phyloP scores from a whole-genome alignment of 2,329 filamentous ascomycete species.

The Scolecobasidium constrictum region DNA sequence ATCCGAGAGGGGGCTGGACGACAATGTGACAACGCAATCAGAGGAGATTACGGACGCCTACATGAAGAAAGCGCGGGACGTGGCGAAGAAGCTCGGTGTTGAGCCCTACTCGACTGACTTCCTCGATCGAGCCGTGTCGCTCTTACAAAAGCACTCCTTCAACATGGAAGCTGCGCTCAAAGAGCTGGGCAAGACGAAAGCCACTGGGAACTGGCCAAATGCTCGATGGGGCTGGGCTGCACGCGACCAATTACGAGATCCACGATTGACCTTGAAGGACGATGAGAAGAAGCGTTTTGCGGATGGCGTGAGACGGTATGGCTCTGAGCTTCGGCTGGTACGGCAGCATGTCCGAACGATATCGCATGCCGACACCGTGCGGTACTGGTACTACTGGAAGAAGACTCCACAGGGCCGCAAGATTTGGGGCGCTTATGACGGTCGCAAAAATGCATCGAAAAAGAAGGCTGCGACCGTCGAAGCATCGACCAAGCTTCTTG shows the following conservation, averaged over 20 bases:
- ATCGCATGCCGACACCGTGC: slow-evolving; percentile 68
- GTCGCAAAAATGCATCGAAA: slow-evolving; percentile 73
- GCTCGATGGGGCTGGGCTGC: slow-evolving; percentile 49
- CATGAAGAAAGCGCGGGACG: slow-evolving; percentile 55
- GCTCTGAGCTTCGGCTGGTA: slow-evolving; percentile 77
- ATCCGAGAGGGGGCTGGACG: slow-evolving; percentile 34
- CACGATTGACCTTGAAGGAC: slow-evolving; percentile 51
- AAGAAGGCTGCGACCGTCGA: slow-evolving; percentile 49
- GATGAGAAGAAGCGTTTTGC: slow-evolving; percentile 84
- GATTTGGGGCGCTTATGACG: slow-evolving; percentile 82
- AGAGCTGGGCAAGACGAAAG: slow-evolving; percentile 55
- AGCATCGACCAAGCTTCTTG: slow-evolving; percentile 61
- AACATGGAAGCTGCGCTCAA: slow-evolving; percentile 55
- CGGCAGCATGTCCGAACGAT: slow-evolving; percentile 79
- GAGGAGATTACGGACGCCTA: slow-evolving; percentile 62
- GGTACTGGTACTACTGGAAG: slow-evolving; percentile 98
- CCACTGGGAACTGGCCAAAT: slow-evolving; percentile 8
- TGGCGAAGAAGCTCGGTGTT: slow-evolving; percentile 59
- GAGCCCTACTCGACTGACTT: slow-evolving; percentile 73
- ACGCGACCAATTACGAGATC: slow-evolving; percentile 68
- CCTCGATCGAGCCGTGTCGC: slow-evolving; percentile 68
- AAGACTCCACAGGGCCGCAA: slow-evolving; percentile 77
- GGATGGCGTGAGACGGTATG: slow-evolving; percentile 79
- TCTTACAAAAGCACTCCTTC: slow-evolving; percentile 63
- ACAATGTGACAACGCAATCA: slow-evolving; percentile 28